Percentiles rank a stretch among this genome's conserved stretches.
These are phyloP conservation scores for Scorias spongiosa DNA, from an alignment of 2,329 filamentous ascomycete genomes.

Conservation along the genomic window DNA sequence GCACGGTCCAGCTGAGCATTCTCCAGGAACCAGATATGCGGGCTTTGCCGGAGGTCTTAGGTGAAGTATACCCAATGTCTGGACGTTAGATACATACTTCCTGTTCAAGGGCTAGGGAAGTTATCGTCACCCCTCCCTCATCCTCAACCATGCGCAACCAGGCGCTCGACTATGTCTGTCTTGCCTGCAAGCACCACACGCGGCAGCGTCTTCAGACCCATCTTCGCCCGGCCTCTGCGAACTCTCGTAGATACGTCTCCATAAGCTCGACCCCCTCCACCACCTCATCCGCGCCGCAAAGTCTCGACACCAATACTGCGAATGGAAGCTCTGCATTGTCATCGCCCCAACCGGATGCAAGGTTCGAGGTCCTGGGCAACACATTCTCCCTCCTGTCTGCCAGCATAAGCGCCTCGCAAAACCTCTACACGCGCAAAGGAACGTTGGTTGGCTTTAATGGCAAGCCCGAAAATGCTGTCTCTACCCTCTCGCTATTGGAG, in stretches of 20 bases:
- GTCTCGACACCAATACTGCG: slow-evolving; percentile 15
- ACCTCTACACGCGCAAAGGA: slow-evolving; percentile 80
- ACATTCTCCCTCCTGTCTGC: slow-evolving; percentile 91
- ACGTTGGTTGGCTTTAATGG: slow-evolving; percentile 82
- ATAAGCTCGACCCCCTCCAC: slow-evolving; percentile 30
- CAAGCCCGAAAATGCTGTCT: slow-evolving; percentile 81
- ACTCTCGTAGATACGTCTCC: slow-evolving; percentile 24
- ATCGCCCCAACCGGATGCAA: slow-evolving; percentile 50
- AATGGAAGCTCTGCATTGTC: slow-evolving; percentile 1
- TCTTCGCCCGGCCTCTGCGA: background rate
- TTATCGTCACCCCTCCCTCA: background rate
- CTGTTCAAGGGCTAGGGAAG: no score
- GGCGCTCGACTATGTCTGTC: slow-evolving; percentile 13
- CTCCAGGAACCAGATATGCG: no score
- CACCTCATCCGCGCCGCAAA: slow-evolving; percentile 20
- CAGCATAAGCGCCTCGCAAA: slow-evolving; percentile 81
- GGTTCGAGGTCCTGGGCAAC: slow-evolving; percentile 82
- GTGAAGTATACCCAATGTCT: no score
- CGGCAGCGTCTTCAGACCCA: slow-evolving; percentile 5
- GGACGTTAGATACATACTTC: no score
- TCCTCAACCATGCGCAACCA: slow-evolving; percentile 15
- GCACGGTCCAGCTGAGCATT: no score
- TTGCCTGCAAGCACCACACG: slow-evolving; percentile 10
- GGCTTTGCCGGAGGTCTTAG: no score
- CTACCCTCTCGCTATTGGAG: slow-evolving; percentile 73